Conservation (phyloP, 2,329 filamentous ascomycete genomes). For the Didymella arachidicola region DNA sequence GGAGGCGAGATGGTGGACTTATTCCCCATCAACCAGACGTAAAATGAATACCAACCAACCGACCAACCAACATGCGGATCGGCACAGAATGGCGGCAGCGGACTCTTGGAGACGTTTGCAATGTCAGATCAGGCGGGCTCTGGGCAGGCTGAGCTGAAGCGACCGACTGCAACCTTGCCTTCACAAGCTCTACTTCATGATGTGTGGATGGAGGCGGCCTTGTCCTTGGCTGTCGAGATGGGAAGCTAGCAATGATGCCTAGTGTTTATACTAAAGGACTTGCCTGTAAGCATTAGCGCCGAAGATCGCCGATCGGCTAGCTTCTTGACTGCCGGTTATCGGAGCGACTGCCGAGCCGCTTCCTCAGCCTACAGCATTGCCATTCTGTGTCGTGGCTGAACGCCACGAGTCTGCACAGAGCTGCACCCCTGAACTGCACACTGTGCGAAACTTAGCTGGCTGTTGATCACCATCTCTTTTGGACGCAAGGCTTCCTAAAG, state of each 20-base stretch:
- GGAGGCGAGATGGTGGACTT: too few species aligned
- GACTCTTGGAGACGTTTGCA: not conserved
- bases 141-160: not conserved
- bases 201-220: not conserved
- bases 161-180: not conserved
- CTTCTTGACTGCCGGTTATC: not conserved
- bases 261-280: not conserved
- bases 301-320: not conserved
- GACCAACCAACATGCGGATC: not conserved
- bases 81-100: not conserved
- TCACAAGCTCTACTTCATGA: not conserved
- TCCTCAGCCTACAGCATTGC: not conserved
- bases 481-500: not conserved
- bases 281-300: not conserved
- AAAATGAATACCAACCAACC: too few species aligned
- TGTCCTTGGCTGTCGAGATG: not conserved
- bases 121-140: not conserved
- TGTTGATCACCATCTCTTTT: constrained; percentile 1
- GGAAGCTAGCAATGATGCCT: not conserved
- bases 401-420: not conserved
- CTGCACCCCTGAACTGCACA: not conserved
- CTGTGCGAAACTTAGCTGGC: not conserved
- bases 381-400: constrained; percentile 1
- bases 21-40: too few species aligned
- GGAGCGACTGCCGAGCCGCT: not conserved